Conservation (phyloP, 495 filamentous ascomycete species). For the Lophiostoma macrostomum region DNA sequence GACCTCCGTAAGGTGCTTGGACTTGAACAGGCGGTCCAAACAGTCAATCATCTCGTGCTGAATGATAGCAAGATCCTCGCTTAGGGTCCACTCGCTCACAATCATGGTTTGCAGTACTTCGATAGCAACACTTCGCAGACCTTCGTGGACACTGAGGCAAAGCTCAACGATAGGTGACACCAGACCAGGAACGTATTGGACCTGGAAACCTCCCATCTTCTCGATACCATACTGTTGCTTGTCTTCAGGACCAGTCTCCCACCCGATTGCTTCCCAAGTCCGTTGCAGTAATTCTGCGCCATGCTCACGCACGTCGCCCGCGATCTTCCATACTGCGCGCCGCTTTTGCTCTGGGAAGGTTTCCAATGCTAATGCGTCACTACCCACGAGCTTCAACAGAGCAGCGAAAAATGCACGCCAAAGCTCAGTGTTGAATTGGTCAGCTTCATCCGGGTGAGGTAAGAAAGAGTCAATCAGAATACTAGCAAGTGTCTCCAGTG, state of each 20-base stretch:
- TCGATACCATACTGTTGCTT: conserved; percentile 67
- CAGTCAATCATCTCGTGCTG: conserved; percentile 97
- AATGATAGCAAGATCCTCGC: conserved; percentile 84
- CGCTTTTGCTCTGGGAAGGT: conserved; percentile 97
- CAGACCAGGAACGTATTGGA: conserved; percentile 92
- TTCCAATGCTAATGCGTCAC: conserved; percentile 83
- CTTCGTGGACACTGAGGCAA: conserved; percentile 93
- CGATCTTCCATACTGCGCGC: conserved; percentile 96
- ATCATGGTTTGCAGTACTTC: conserved; percentile 97
- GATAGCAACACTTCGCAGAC: conserved; percentile 82
- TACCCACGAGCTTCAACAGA: conserved; percentile 83
- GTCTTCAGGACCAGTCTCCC: conserved; percentile 84
- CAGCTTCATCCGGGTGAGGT: conserved; percentile 86
- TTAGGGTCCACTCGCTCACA: conserved; percentile 96
- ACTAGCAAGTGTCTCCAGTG: conserved; percentile 76
- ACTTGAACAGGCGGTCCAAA: conserved; percentile 86
- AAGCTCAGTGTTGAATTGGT: conserved; percentile 85
- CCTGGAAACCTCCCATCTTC: conserved; percentile 93
- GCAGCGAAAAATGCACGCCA: conserved; percentile 94
- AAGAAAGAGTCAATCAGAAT: conserved; percentile 75
- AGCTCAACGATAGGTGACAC: conserved; percentile 90
- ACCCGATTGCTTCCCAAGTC: conserved; percentile 95
- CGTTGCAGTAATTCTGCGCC: conserved; percentile 79
- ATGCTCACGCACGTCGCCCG: conserved; percentile 89
- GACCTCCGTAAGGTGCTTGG: conserved; percentile 80